phyloP scores from a whole-genome alignment of 495 filamentous ascomycete species.

The Chaetomium tenue region DNA sequence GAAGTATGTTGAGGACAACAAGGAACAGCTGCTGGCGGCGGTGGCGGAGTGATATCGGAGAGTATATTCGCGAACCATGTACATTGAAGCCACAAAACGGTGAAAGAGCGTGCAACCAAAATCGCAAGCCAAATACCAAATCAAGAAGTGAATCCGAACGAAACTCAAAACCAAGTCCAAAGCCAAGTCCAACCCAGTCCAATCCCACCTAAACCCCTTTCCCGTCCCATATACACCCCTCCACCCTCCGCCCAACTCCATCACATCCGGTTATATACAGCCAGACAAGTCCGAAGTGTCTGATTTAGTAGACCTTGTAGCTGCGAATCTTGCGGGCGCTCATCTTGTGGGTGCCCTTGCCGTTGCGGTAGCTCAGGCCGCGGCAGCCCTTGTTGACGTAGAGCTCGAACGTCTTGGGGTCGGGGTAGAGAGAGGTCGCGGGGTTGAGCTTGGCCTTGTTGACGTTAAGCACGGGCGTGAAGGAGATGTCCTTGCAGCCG shows the following conservation, averaged over 20 bases:
- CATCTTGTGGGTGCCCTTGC: conserved; percentile 7
- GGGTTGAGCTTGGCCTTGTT: conserved; percentile 15
- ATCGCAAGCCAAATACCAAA: not conserved
- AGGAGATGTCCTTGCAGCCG: conserved; percentile 23
- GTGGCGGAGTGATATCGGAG: not conserved
- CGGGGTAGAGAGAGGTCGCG: not conserved
- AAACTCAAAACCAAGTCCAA: not conserved
- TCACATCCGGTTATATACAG: not conserved
- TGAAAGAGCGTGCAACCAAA: not conserved
- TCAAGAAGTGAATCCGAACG: not conserved
- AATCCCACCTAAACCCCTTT: not conserved
- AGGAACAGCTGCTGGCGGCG: conserved; percentile 2
- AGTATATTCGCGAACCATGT: too few relatives aligned
- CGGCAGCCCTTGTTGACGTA: conserved; percentile 17
- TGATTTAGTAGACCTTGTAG: conserved; percentile 16
- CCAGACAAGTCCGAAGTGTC: not conserved
- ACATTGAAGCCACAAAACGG: too few relatives aligned
- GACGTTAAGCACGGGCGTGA: conserved; percentile 20
- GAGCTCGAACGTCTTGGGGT: conserved; percentile 18
- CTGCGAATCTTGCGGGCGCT: conserved; percentile 13
- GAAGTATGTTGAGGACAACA: conserved; percentile 37
- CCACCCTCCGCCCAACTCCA: not conserved
- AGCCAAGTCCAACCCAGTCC: not conserved
- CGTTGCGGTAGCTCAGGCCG: conserved; percentile 23
- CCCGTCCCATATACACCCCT: not conserved